Evolutionary conservation across 139 green algal species (phyloP).

Genomic region (Chlorella sp.): DNA sequence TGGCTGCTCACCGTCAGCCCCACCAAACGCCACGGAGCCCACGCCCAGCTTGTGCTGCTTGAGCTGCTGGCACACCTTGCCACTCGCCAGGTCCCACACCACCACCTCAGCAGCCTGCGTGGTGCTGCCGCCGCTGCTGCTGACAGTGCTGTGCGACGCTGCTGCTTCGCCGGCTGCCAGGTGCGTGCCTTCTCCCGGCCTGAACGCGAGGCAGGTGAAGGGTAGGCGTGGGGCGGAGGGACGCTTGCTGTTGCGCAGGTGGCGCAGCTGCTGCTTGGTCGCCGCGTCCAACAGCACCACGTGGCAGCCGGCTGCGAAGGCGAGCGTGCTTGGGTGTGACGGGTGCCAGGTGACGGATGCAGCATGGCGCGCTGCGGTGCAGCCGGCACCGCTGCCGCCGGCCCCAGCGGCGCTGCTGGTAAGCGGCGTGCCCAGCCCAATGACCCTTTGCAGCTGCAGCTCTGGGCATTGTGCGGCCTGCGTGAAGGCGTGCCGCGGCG

Average conservation of each 20-base stretch:
- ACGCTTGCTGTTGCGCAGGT: conserved; percentile 15
- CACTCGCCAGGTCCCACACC: conserved; percentile 24
- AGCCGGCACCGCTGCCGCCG: no score
- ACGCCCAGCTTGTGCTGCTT: conserved; percentile 41
- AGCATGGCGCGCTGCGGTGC: no score
- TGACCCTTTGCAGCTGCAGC: no score
- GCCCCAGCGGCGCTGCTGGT: no score
- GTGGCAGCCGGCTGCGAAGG: conserved; percentile 18
- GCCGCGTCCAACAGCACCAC: conserved; percentile 20
- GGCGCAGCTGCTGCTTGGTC: conserved; percentile 16
- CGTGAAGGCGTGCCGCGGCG: no score
- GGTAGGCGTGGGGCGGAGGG: conserved; percentile 1
- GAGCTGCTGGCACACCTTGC: conserved; percentile 14
- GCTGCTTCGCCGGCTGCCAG: conserved; percentile 38
- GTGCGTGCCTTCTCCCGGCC: conserved; percentile 11
- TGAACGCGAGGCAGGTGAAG: conserved; percentile 24
- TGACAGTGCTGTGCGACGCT: no score
- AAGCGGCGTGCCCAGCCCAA: no score
- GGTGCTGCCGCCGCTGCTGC: no score
- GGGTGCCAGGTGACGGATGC: neutral
- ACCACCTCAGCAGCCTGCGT: conserved; percentile 9
- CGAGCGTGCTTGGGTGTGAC: neutral
- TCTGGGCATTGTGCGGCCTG: no score
- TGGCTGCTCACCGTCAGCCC: neutral
- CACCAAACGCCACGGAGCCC: neutral